Conservation (phyloP, 257 asterid species). For the Scutellaria barbata region DNA sequence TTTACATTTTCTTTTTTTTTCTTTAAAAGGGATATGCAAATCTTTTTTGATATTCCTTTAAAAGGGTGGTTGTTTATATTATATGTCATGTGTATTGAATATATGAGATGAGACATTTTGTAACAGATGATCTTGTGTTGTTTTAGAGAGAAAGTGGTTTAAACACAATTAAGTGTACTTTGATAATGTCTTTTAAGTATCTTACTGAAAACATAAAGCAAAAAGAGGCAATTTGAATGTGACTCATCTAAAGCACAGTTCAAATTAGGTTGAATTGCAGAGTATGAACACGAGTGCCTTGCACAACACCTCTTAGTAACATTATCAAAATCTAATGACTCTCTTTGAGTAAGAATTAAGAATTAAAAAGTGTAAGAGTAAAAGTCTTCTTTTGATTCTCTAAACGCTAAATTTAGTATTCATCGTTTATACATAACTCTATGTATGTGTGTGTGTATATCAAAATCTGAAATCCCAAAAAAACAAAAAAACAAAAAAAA, state of each 20-base stretch:
- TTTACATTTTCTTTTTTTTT: too few species aligned
- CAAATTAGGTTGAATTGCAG: conserved; percentile 30
- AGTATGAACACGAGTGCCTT: conserved; percentile 30
- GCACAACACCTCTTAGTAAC: conserved; percentile 28
- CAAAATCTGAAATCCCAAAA: too few species aligned
- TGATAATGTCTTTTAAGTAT: background rate
- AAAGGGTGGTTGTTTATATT: too few species aligned
- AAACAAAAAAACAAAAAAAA: too few species aligned
- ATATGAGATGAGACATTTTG: background rate
- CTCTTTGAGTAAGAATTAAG: conserved; percentile 18
- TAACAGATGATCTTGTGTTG: background rate
- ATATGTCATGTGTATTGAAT: too few species aligned
- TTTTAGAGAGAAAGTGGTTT: conserved; percentile 13
- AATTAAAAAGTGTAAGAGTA: background rate
- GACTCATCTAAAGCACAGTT: background rate
- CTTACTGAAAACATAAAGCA: background rate
- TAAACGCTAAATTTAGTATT: background rate
- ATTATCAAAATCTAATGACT: background rate
- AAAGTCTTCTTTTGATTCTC: background rate
- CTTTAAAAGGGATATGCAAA: too few species aligned
- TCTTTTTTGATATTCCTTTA: too few species aligned
- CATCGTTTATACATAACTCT: too few species aligned
- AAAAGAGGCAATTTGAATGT: background rate
- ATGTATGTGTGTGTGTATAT: too few species aligned
- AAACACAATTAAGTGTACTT: background rate